Conservation (phyloP, 306 rosid genomes). For the Glycine latifolia region DNA sequence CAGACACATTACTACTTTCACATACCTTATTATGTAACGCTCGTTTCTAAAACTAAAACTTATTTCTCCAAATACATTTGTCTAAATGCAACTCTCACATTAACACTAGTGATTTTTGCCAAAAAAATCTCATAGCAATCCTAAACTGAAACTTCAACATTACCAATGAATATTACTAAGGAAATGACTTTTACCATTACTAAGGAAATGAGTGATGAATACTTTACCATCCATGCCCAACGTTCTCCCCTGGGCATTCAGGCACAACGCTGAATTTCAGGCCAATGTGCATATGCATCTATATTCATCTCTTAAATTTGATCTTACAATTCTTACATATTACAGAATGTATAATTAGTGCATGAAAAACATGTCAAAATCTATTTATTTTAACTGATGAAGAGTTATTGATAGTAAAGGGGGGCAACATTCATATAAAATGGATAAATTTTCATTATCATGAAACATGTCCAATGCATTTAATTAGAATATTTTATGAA, state of each 20-base stretch:
- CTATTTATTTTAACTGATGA: background rate
- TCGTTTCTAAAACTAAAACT: no score
- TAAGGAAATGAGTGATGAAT: constrained; percentile 30
- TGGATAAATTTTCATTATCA: constrained; percentile 20
- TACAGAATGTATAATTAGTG: background rate
- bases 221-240: constrained; percentile 21
- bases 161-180: background rate
- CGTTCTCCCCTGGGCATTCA: background rate
- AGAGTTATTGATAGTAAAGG: background rate
- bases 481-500: background rate
- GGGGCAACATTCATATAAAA: constrained; percentile 19
- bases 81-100: no score
- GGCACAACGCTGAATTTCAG: background rate
- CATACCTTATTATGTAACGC: no score
- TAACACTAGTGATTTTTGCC: no score
- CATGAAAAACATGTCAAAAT: background rate
- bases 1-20: background rate
- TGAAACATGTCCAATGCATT: background rate
- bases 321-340: constrained; percentile 18
- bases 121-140: no score
- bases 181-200: background rate
- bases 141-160: background rate
- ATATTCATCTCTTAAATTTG: constrained; percentile 11
- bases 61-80: background rate
- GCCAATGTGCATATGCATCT: constrained; percentile 14